phyloP scores from a whole-genome alignment of 371 early-diverging fungal genomes.

The Mucor irregularis region DNA sequence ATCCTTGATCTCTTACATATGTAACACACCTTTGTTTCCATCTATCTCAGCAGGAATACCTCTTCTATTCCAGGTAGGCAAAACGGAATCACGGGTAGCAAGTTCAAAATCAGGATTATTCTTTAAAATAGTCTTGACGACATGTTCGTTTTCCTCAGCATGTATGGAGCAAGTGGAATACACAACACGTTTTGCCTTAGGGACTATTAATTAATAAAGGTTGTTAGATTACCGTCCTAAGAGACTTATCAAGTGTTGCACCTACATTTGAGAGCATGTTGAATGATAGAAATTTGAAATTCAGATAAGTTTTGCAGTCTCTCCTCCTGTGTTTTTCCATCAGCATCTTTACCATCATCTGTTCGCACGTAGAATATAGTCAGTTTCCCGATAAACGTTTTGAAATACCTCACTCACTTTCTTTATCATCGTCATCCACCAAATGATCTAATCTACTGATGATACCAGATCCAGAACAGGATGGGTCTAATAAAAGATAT shows the following conservation, averaged over 20 bases:
- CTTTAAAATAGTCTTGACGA: conserved; percentile 70
- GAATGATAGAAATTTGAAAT: conserved; percentile 69
- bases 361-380: background rate
- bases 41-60: conserved; percentile 60
- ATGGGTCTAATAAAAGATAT: conserved; percentile 96
- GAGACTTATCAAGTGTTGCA: background rate
- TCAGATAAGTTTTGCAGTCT: conserved; percentile 73
- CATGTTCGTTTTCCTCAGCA: conserved; percentile 95
- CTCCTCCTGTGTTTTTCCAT: conserved; percentile 51
- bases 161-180: conserved; percentile 98
- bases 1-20: background rate
- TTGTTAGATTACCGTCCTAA: background rate
- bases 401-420: conserved; percentile 15
- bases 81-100: conserved; percentile 52
- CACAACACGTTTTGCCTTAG: conserved; percentile 74
- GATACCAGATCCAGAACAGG: conserved; percentile 98
- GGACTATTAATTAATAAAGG: conserved; percentile 47
- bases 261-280: conserved; percentile 76
- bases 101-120: conserved; percentile 59
- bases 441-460: conserved; percentile 83
- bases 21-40: conserved; percentile 18
- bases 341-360: conserved; percentile 13
- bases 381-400: background rate
- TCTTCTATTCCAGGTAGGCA: conserved; percentile 78
- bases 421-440: conserved; percentile 61